Evolutionary conservation across 352 stramenopile species (phyloP).

Genomic region (Globisporangium ultimum): DNA sequence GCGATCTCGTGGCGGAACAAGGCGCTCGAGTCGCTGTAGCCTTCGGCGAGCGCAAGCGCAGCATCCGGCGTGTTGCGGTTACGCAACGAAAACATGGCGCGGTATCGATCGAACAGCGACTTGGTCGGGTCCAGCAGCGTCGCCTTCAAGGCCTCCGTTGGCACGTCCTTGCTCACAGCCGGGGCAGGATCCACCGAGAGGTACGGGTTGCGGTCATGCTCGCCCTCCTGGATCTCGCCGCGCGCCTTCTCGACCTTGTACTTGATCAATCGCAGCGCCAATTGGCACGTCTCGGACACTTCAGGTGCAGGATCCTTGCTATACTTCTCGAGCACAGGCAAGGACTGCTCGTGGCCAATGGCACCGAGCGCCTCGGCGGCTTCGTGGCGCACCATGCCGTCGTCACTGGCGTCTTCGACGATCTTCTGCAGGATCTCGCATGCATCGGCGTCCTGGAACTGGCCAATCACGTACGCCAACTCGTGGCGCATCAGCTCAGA

Average conservation of each 20-base stretch:
- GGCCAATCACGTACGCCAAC: constrained; percentile 97
- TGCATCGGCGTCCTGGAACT: constrained; percentile 92
- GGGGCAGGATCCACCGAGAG: constrained; percentile 95
- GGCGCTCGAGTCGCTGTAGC: constrained; percentile 74
- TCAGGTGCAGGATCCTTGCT: constrained; percentile 76
- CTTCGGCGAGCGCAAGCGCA: constrained; percentile 67
- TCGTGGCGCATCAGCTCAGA: constrained; percentile 97
- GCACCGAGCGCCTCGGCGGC: constrained; percentile 96
- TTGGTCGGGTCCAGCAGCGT: constrained; percentile 83
- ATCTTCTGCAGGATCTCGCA: constrained; percentile 76
- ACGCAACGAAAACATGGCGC: constrained; percentile 98
- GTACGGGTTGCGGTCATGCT: constrained; percentile 89
- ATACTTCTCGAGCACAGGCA: constrained; percentile 87
- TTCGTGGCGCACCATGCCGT: constrained; percentile 92
- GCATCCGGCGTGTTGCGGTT: constrained; percentile 93
- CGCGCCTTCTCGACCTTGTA: constrained; percentile 82
- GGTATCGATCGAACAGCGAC: constrained; percentile 93
- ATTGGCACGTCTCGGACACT: constrained; percentile 93
- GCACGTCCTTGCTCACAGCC: constrained; percentile 66
- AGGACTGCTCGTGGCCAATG: constrained; percentile 86
- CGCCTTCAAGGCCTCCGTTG: constrained; percentile 74
- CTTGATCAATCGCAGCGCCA: constrained; percentile 91
- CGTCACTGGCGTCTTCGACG: constrained; percentile 84
- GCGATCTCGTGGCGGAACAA: constrained; percentile 91
- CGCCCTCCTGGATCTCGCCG: constrained; percentile 43